A percentile compares a stretch with the other conserved stretches of the same genome.
Evolutionary conservation across 306 rosid species (phyloP).

Genomic region (Prunus mira): DNA sequence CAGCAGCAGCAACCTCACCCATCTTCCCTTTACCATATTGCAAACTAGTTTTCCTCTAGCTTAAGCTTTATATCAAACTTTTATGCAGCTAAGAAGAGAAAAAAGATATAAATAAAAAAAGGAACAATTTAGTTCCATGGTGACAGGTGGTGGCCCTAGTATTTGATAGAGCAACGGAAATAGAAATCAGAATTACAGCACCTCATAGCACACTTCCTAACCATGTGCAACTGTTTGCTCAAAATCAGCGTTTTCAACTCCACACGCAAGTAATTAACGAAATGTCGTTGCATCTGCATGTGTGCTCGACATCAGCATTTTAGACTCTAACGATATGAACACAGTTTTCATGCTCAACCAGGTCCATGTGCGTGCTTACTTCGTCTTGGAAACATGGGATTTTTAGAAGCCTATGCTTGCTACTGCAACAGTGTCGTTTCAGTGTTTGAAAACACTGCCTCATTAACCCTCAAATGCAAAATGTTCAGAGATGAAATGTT

Average conservation of each 20-base stretch:
- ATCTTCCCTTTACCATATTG: not conserved
- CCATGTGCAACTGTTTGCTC: not conserved
- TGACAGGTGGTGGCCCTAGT: not conserved
- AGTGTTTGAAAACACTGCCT: not conserved
- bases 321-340: not conserved
- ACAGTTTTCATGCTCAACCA: not conserved
- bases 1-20: not conserved
- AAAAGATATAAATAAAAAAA: not conserved
- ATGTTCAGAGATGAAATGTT: not conserved
- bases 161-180: not conserved
- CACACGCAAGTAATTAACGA: too few species aligned
- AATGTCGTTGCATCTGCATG: not conserved
- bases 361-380: too few species aligned
- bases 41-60: not conserved
- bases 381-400: too few species aligned
- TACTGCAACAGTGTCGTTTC: not conserved
- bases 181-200: not conserved
- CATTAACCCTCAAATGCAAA: not conserved
- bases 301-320: not conserved
- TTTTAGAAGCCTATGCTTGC: too few species aligned
- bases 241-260: not conserved
- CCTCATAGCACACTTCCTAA: not conserved
- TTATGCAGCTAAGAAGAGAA: not conserved
- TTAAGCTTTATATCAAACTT: not conserved
- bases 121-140: not conserved